Base-by-base conservation (phyloP, 2,329 filamentous ascomycete species). In the Exserohilum rostratum region DNA sequence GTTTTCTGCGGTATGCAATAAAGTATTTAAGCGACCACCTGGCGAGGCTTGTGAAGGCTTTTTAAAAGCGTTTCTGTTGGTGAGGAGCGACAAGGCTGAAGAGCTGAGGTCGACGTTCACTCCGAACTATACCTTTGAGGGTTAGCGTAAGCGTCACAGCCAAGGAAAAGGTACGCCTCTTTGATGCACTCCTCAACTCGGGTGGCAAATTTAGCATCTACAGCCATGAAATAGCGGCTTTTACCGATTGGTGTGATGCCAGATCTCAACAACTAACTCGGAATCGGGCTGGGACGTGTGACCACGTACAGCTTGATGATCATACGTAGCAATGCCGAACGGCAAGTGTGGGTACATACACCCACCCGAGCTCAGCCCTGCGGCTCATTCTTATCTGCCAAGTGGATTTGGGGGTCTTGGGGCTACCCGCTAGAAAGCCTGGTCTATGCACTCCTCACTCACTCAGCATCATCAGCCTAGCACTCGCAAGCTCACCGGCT, bases 81-180 rank as follows among this genome's bases (percentile, higher is more conserved):
- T 15, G 22, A 12, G 20, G 33, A 30, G 53, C 37, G 47, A 46
- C 42, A 33, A 57, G 45, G 50, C 50, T 53, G 45, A 40, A 37
- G 46, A 27, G 39, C 27, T 48, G 50, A 57, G 42, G 50, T 53
- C 46, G 33, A 53, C 31, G 20, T 42, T 40, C 37, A 25, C 20
- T 34, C 49, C 20, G 7, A 4, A 20, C 51, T 49, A 39, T 33
- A 5, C 51, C 13, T 25, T 5, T 15, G 39, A 25, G 11, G 27
- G 40, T 44, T 45, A 54, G 39, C 51, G 40, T 18, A 5, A 17
- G 31, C 20, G 6, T 38, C 47, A 43, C 39, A n/a, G 5, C 30
- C 22, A n/a, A 35, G 33, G n/a, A n/a, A n/a, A 44, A 37, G 20
- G 18, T 25, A 27, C 18, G 38, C 40, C 47, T 17, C 15, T 15